Base-by-base conservation (phyloP, 306 rosid species). In the Glycyrrhiza uralensis region DNA sequence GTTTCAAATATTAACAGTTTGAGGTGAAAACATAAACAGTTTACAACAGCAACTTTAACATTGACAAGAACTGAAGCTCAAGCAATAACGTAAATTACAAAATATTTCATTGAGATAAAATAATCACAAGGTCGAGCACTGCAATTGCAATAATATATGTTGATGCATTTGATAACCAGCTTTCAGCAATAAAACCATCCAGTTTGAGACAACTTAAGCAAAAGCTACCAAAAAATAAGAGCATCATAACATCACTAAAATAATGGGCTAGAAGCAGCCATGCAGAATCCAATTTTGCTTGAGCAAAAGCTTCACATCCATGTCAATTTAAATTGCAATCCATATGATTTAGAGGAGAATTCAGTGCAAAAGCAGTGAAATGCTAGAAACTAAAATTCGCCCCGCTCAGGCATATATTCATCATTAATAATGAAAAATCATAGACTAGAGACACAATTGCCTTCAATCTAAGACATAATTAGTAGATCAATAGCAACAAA, bases 151-250 rank as follows among this genome's bases (percentile, higher is more conserved):
- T 49, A 15, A 14, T 44, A 13, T 52, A 64, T 14, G 51, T 18
- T 4, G 23, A 62, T 45, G 70, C 68, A 44, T 55, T 57, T 24
- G n/a, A 55, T 44, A 50, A 47, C 36, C 45, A 55, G 54, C 60
- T 20, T 66, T 49, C 51, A n/a, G n/a, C n/a, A 41, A 64, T 18
- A 63, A 74, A 50, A 63, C 23, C 35, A 51, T 63, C 55, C 46
- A 51, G 22, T 51, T 47, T 17, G 23, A 63, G 14, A 35, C 28
- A 41, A n/a, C 13, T 76, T 8, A 54, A 59, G 38, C n/a, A 18
- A 8, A 18, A 24, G 35, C 10, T 66, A 44, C 24, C 46, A 52
- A 11, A 7, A 4, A 28, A 5, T 10, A 17, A 56, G n/a, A n/a
- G 77, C 44, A 72, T 30, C 14, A 44, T 44, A 19, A 32, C 20